These are phyloP conservation scores for Truncatella angustata DNA, from an alignment of 2,329 filamentous ascomycete species.

Conservation along the genomic window DNA sequence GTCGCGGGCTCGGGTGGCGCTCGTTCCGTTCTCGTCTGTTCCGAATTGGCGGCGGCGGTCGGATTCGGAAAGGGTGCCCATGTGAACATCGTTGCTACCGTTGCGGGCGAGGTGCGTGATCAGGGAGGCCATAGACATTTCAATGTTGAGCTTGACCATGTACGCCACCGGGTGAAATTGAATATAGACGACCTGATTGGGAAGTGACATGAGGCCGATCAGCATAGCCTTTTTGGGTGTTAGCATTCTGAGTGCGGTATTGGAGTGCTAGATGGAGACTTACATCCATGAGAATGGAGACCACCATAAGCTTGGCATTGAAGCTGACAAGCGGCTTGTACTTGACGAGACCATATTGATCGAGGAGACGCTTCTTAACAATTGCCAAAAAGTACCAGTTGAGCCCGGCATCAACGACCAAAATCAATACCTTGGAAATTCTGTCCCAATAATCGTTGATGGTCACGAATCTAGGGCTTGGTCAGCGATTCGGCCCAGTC, in stretches of 20 bases:
- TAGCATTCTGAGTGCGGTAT: no score
- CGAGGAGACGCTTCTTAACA: constrained; percentile 44
- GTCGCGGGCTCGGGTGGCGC: constrained; percentile 7
- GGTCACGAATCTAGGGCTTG: constrained; percentile 27
- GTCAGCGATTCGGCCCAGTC: no score
- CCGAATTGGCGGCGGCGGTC: constrained; percentile 3
- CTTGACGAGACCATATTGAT: constrained; percentile 45
- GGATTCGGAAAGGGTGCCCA: constrained; percentile 6
- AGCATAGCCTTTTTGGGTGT: constrained; percentile 26
- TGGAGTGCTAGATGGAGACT: no score
- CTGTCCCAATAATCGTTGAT: constrained; percentile 54
- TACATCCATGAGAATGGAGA: constrained; percentile 51
- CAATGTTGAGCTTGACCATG: constrained; percentile 48
- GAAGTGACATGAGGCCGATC: constrained; percentile 44
- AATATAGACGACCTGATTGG: constrained; percentile 45
- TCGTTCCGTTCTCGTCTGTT: neutral
- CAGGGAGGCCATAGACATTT: constrained; percentile 51
- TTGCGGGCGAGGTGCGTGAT: constrained; percentile 27
- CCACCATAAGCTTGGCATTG: constrained; percentile 46
- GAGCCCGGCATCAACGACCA: constrained; percentile 47
- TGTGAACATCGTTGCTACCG: constrained; percentile 1
- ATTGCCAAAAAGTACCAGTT: constrained; percentile 51
- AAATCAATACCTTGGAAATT: constrained; percentile 49
- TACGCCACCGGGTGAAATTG: constrained; percentile 42
- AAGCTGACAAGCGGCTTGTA: constrained; percentile 48